Evolutionary conservation across 768 basidiomycete species (phyloP), one percentile per base, ranked within the genome.

Genomic region (Naematelia encephala): DNA sequence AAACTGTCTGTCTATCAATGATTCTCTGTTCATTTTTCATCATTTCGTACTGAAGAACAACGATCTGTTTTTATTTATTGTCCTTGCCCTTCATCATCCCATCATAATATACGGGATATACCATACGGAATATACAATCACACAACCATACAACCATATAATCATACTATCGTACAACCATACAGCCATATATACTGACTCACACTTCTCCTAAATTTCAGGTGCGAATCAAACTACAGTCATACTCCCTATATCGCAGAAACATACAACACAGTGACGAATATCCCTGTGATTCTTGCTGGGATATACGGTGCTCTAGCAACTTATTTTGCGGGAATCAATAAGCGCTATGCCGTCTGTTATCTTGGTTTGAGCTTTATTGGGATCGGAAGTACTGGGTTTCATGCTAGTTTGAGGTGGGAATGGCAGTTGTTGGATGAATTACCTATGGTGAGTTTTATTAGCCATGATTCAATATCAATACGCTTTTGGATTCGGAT

Each of bases 211-310:
- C n/a, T n/a, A n/a, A n/a, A n/a, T n/a, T n/a, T n/a, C 34, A 64
- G 68, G 73, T 77, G 76, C 56, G 76, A 90, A 85, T 80, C 82
- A 51, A 91, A 90, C 72, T 88, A 90, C 76, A 85, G 87, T 70
- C 87, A 88, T 76, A 84, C 86, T 2, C 82, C 83, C 14, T 88
- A 87, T 69, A 82, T 91, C 50, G 88, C 88, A 25, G 89, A 91
- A 72, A 82, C 86, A 73, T 83, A 84, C 51, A 91, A 89, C 76
- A 82, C 85, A 0, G 80, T 87, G 58, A 88, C 87, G 10, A 91
- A 89, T 68, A 60, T 88, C 19, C 82, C 85, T 58, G 82, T 84
- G 4, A 80, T 89, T 43, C 66, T 64, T 4, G 69, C 87, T 8
- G 81, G 86, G 0, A 30, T 85, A 0, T 82, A 81, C 56, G 88